Base-by-base conservation (phyloP, 202 grass and related monocot genomes). In the Elaeis oleifera region DNA sequence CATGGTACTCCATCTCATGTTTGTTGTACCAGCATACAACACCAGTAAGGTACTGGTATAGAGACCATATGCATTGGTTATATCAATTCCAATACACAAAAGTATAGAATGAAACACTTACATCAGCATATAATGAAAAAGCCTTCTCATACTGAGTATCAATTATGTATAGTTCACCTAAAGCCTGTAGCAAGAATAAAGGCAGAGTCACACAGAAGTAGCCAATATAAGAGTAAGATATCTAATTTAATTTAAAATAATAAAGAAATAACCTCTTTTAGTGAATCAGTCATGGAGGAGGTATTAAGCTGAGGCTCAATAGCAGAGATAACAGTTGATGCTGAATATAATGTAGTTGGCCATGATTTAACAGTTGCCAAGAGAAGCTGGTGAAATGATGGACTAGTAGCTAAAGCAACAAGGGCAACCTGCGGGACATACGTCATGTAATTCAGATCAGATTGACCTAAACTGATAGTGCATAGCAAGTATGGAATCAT, bases 351-450 rank as follows among this genome's bases (percentile, higher is more conserved):
- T 21, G 78, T 67, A 50, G 68, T 57, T 65, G 88, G 77, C 94
- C 94, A 99, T 52, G 74, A 73, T 86, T 89, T 92, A 67, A 89
- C 54, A 55, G 80, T 99, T 62, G 84, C 61, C 32, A 94, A 73
- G 29, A 99, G 88, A 87, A 99, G 88, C 70, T 80, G 75, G 72
- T 99, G 94, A 53, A 79, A 85, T 44, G 84, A 74, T 63, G 85
- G 85, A 71, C 86, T 89, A 52, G 82, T 82, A 66, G 85, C 75
- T 77, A 99, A 83, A 77, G 85, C 89, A 75, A 94, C 85, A 89
- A 99, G 85, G 26, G 94, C 88, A 75, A 94, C 85, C 94, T 97
- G 79, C 68, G 84, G 60, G 67, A 64, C 23, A 31, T 23, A 83
- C 67, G 75, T 23, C 80, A 59, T 73, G 68, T 23, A 85, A 59